Evolutionary conservation across 163 green algal genomes (phyloP), one percentile per base, ranked within the genome.

Genomic region (Trebouxiophyceae sp.): DNA sequence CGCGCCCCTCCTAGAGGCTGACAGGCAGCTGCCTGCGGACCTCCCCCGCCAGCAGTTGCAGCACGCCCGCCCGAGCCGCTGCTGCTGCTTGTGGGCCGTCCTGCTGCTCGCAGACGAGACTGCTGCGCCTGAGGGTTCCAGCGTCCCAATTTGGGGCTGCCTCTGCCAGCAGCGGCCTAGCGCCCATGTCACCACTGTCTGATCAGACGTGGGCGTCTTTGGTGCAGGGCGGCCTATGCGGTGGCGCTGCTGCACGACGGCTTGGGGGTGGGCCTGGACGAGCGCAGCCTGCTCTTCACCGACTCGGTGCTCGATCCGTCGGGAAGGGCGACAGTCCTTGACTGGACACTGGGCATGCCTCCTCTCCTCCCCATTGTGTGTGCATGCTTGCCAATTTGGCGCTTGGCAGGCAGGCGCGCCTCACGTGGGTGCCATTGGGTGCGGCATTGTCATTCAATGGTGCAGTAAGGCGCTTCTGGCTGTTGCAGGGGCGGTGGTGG

Each of bases 211-310:
- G n/a, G n/a, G n/a, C n/a, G n/a, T n/a, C n/a, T n/a, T n/a, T n/a
- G 54, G 8, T 71, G 65, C 65, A 80, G 73, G 31, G 78, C 83
- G 0, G 81, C 83, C 19, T 87, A 86, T 58, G 78, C 81, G 6
- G 71, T 84, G 46, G 70, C 74, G 6, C 54, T 87, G 27, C 72
- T 89, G 65, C 74, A 84, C 45, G 57, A 78, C 20, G 76, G 73
- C 6, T 56, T 89, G 24, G 75, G 77, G 27, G 26, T 89, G 19
- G 66, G 64, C 7, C 65, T 81, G 63, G 57, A 85, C 26, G 76
- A 85, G 60, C 31, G 60, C 23, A 34, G 54, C 1, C 65, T 89
- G 22, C 45, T 19, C 26, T 87, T 81, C 66, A 81, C 77, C 54
- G 84, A 87, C 69, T 72, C 55, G 19, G 62, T 89, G 22, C 33